Conservation (phyloP, 768 basidiomycete genomes). For the Trametes maxima region DNA sequence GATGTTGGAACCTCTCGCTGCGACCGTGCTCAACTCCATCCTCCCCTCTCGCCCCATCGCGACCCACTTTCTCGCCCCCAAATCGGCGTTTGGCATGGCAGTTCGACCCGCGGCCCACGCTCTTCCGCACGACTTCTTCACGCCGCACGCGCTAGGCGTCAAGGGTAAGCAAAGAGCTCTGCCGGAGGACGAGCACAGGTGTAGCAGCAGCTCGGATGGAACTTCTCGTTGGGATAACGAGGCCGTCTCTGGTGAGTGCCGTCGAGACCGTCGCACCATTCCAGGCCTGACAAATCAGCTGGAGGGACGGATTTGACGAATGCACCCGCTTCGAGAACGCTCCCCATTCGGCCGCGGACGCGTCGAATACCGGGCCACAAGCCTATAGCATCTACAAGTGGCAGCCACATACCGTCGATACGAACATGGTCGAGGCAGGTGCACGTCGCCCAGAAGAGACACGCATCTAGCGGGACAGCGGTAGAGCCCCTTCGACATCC, state of each 20-base stretch:
- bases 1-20: constrained; percentile 69
- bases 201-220: constrained; percentile 2
- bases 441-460: constrained; percentile 30
- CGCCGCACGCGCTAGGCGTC: constrained; percentile 50
- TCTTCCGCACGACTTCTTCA: constrained; percentile 54
- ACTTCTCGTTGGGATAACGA: neutral
- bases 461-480: constrained; percentile 32
- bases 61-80: constrained; percentile 32
- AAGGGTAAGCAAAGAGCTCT: constrained; percentile 50
- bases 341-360: constrained; percentile 20
- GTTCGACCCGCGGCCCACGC: constrained; percentile 34
- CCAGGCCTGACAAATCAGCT: neutral
- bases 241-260: constrained; percentile 7
- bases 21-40: constrained; percentile 51
- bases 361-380: constrained; percentile 25
- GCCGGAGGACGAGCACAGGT: constrained; percentile 20
- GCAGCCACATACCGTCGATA: constrained; percentile 20
- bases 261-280: neutral
- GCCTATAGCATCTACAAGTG: constrained; percentile 13
- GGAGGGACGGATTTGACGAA: neutral
- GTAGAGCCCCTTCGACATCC: constrained; percentile 1
- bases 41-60: constrained; percentile 38
- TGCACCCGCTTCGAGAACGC: neutral
- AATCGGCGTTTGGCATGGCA: constrained; percentile 35
- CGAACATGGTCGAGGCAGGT: constrained; percentile 15